A percentile compares a stretch with the other conserved stretches of the same genome.
Evolutionary conservation across 352 stramenopile species (phyloP).

Genomic region (Pythium biforme): DNA sequence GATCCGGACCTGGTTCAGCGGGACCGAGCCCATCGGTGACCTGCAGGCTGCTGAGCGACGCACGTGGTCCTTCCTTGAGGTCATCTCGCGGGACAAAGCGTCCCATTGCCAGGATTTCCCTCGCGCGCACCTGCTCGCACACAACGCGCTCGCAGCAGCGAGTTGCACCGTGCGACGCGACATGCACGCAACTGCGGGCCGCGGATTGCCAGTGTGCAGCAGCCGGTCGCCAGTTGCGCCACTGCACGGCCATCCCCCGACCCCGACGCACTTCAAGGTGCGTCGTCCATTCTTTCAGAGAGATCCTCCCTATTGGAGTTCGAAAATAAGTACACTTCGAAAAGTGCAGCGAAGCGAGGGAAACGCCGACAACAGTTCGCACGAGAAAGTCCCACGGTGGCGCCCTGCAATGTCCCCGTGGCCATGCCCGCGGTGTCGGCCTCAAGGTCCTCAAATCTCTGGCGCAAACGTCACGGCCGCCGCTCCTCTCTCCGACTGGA

Average conservation of each 20-base stretch:
- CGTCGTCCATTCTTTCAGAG: neutral
- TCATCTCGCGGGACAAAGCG: neutral
- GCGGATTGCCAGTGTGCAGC: too few species aligned
- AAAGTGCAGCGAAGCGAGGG: neutral
- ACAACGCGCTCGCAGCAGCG: too few species aligned
- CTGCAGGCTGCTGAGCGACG: too few species aligned
- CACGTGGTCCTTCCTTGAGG: neutral
- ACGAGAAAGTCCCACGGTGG: conserved; percentile 8
- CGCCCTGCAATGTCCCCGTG: too few species aligned
- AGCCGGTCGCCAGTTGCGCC: too few species aligned
- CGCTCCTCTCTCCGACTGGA: neutral
- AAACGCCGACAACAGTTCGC: neutral
- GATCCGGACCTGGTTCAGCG: too few species aligned
- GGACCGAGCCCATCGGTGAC: neutral
- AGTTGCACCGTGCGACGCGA: too few species aligned
- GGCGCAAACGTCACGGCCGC: neutral
- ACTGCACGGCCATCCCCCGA: too few species aligned
- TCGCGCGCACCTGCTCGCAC: neutral
- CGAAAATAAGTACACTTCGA: neutral
- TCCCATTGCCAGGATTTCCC: neutral
- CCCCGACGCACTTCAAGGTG: conserved; percentile 2
- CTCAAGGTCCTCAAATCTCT: neutral
- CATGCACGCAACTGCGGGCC: neutral
- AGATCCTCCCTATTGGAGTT: neutral
- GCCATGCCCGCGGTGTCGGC: neutral